A percentile compares a stretch with the other conserved stretches of the same genome.
These are phyloP conservation scores for Coemansia sp. DNA, from an alignment of 192 early-diverging fungal genomes.

Conservation along the genomic window DNA sequence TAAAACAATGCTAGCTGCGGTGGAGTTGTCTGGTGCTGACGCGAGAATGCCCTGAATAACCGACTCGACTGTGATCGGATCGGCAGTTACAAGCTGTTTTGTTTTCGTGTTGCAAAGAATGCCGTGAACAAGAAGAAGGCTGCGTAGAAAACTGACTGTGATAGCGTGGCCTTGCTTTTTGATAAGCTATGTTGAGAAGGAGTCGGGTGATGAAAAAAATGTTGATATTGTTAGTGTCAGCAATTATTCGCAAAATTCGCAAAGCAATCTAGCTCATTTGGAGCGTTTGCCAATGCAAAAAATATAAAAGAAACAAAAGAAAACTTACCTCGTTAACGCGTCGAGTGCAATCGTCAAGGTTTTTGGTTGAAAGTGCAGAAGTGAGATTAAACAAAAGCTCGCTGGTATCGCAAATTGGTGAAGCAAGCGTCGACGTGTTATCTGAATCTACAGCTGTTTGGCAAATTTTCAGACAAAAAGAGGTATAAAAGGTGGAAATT, in stretches of 20 bases:
- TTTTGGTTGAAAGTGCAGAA: constrained; percentile 26
- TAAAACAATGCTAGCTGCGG: constrained; percentile 24
- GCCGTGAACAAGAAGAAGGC: constrained; percentile 43
- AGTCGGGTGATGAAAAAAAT: not conserved
- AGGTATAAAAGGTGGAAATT: not conserved
- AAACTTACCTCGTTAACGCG: constrained; percentile 37
- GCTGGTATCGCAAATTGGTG: constrained; percentile 13
- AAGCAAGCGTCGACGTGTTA: not conserved
- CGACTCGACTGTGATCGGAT: constrained; percentile 23
- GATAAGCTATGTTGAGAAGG: constrained; percentile 34
- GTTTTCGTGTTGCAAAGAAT: constrained; percentile 36
- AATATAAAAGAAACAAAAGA: not conserved
- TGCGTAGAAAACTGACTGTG: constrained; percentile 39
- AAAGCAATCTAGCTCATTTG: no score
- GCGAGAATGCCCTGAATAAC: constrained; percentile 42
- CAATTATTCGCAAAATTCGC: no score
- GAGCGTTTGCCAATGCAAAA: not conserved
- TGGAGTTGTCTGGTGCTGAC: constrained; percentile 14
- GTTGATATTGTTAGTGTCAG: not conserved
- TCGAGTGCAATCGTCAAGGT: constrained; percentile 33
- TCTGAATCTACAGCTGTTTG: constrained; percentile 31
- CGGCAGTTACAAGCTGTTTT: constrained; percentile 25
- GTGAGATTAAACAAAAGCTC: constrained; percentile 29
- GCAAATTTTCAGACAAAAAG: not conserved
- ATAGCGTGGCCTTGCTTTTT: constrained; percentile 27